A percentile compares a stretch with the other conserved stretches of the same genome.
These are phyloP conservation scores for Cyberlindnera mycetangii DNA, from an alignment of 805 yeast species.

Conservation along the genomic window DNA sequence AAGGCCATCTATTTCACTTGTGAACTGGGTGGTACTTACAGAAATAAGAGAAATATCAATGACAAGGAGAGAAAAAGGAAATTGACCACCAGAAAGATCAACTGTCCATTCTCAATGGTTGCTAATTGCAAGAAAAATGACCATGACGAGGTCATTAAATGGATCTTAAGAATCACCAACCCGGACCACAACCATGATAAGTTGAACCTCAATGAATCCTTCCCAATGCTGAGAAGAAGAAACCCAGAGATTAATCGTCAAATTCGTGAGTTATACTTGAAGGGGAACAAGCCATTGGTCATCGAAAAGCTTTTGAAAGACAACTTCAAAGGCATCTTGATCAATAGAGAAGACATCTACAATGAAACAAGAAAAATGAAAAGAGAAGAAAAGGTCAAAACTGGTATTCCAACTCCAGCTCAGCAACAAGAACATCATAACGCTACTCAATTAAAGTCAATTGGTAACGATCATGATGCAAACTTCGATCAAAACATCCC, in stretches of 20 bases:
- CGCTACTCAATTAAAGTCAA: constrained; percentile 14
- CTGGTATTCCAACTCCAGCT: constrained; percentile 7
- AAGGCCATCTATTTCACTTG: constrained; percentile 32
- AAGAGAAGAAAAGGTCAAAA: constrained; percentile 28
- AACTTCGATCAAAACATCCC: constrained; percentile 29
- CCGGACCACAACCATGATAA: constrained; percentile 31
- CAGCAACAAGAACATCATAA: constrained; percentile 14
- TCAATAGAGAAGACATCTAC: constrained; percentile 31
- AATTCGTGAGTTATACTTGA: constrained; percentile 29
- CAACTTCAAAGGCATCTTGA: constrained; percentile 26
- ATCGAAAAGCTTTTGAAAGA: constrained; percentile 28
- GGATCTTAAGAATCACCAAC: constrained; percentile 28
- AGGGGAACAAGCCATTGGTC: constrained; percentile 29
- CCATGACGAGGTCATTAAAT: constrained; percentile 25
- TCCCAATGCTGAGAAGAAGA: constrained; percentile 32
- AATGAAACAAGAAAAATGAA: constrained; percentile 33
- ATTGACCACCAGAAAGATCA: constrained; percentile 30
- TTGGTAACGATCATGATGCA: constrained; percentile 9
- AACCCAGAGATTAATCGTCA: constrained; percentile 31
- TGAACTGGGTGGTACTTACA: constrained; percentile 30
- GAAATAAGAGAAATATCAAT: constrained; percentile 31
- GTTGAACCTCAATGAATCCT: constrained; percentile 28
- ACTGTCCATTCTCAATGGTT: constrained; percentile 32
- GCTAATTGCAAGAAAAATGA: constrained; percentile 31
- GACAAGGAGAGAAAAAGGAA: constrained; percentile 31